Base-by-base conservation (phyloP, 2,329 filamentous ascomycete species). In the Davidsoniella eucalypti region DNA sequence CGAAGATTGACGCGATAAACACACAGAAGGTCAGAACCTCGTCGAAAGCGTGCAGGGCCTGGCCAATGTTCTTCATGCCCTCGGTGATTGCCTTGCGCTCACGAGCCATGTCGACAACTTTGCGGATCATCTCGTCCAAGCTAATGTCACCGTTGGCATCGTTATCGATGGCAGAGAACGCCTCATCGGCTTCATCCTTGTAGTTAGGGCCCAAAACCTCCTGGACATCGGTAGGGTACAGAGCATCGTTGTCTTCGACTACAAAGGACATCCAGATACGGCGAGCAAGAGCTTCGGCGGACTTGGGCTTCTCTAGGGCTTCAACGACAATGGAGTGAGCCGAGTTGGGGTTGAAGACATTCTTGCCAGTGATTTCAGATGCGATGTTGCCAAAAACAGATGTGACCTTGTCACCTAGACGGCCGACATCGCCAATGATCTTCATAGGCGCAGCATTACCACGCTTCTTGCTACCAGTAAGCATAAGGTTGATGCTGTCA, bases 201-300 rank as follows among this genome's bases (percentile, higher is more conserved):
- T 83, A 80, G 5, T 76, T 75, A 0, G 75, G 68, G 2, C 90
- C 90, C 53, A 98, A 80, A 8, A 96, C 90, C 62, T 96, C 90
- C 26, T 80, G 62, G 37, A 98, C 74, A 61, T 98, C 92, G 4
- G 94, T 87, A 7, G 75, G 65, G 57, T 76, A 85, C 7, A 98
- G 71, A 0, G 81, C 70, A 39, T 95, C 86, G 52, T 80, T 80
- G 58, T 87, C 87, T 64, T 96, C 90, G 3, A 92, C 78, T 1
- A 94, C 92, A 61, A 95, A 94, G 1, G 88, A 95, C 86, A 95
- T 94, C 92, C 92, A 96, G 55, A 96, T 82, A 59, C 92, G 83
- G 57, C 79, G 82, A n/a, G 86, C 88, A 52, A 96, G 69, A n/a
- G 92, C 92, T 63, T 96, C 88, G 0, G 87, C 86, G 5, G 87